These are phyloP conservation scores for Allomyces arbusculus DNA, from an alignment of 192 early-diverging fungal genomes.

Conservation along the genomic window DNA sequence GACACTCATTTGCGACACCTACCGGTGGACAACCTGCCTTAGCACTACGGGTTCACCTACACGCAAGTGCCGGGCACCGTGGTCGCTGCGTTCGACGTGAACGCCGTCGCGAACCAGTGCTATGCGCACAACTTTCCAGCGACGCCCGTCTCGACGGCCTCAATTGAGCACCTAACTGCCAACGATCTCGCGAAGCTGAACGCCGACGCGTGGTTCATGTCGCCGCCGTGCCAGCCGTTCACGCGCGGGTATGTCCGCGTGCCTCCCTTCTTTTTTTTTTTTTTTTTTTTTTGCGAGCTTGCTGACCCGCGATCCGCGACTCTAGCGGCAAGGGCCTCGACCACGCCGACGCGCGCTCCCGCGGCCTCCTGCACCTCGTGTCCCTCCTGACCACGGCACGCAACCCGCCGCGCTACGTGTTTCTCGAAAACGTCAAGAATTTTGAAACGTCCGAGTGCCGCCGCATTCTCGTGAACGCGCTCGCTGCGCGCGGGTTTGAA, in stretches of 20 bases:
- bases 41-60: conserved; percentile 57
- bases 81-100: conserved; percentile 85
- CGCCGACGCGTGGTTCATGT: conserved; percentile 61
- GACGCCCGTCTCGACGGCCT: neutral
- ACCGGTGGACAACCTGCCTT: conserved; percentile 1
- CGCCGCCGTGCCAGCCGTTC: conserved; percentile 56
- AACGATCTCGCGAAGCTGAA: conserved; percentile 34
- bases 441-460: conserved; percentile 46
- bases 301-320: conserved; percentile 24
- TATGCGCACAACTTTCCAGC: conserved; percentile 40
- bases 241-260: neutral
- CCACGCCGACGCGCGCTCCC: conserved; percentile 46
- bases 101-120: conserved; percentile 65
- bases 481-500: conserved; percentile 31
- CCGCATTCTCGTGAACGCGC: conserved; percentile 25
- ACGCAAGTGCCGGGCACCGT: conserved; percentile 40
- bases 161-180: conserved; percentile 37
- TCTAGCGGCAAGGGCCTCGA: conserved; percentile 47
- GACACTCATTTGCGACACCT: neutral
- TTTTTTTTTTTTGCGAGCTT: too few relatives aligned
- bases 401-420: conserved; percentile 33
- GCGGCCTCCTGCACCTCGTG: conserved; percentile 53
- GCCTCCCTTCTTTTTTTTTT: too few relatives aligned
- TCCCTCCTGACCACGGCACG: conserved; percentile 33
- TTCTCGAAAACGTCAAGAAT: conserved; percentile 66